These are phyloP conservation scores for Sugiyamaella sp. DNA, from an alignment of 1,139 yeast species.

Conservation along the genomic window DNA sequence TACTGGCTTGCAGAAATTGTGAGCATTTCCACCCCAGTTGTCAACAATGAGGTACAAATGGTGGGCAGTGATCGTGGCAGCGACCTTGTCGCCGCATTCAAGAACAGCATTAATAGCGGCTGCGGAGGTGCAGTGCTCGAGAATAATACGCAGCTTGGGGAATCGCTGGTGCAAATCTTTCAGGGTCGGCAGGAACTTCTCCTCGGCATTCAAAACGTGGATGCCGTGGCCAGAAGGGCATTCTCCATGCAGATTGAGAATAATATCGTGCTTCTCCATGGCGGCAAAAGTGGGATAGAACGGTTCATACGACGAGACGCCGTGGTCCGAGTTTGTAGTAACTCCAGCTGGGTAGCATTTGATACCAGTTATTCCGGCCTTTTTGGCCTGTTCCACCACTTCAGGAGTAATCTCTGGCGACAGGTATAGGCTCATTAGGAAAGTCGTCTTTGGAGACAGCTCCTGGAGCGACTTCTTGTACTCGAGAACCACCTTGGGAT, in stretches of 20 bases:
- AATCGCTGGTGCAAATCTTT: conserved; percentile 75
- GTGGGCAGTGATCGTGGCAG: conserved; percentile 95
- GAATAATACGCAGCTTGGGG: conserved; percentile 82
- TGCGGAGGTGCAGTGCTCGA: conserved; percentile 93
- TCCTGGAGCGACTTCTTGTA: conserved; percentile 67
- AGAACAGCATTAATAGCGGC: conserved; percentile 82
- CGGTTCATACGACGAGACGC: conserved; percentile 85
- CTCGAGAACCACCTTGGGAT: conserved; percentile 69
- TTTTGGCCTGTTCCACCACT: conserved; percentile 77
- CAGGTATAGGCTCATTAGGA: conserved; percentile 87
- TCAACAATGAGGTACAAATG: conserved; percentile 88
- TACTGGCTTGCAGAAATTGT: conserved; percentile 96
- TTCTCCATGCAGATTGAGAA: conserved; percentile 93
- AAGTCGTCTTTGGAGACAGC: conserved; percentile 83
- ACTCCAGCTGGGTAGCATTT: conserved; percentile 99
- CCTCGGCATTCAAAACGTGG: conserved; percentile 92
- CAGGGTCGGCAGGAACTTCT: conserved; percentile 89
- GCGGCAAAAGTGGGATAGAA: conserved; percentile 90
- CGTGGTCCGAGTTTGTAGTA: conserved; percentile 90
- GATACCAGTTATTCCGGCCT: conserved; percentile 67
- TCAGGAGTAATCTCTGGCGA: conserved; percentile 82
- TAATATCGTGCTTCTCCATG: conserved; percentile 75
- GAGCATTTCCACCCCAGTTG: conserved; percentile 95
- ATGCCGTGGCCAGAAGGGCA: conserved; percentile 70
- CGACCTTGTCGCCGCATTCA: conserved; percentile 71